phyloP scores from a whole-genome alignment of 139 green algal species.

The Coelastrella sp. region DNA sequence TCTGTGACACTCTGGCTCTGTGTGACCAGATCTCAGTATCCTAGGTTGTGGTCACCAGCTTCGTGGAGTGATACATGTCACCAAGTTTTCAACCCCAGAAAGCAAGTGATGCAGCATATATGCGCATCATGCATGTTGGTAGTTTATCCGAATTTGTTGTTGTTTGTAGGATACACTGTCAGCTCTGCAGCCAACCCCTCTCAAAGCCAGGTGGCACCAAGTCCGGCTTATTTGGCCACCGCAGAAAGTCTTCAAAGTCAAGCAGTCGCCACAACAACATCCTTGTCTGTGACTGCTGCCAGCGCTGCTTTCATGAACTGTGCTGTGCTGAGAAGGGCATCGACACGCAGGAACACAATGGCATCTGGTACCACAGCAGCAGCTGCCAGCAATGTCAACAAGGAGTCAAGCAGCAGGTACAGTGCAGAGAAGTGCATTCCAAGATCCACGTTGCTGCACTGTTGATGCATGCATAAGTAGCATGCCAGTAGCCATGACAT shows the following conservation, averaged over 20 bases:
- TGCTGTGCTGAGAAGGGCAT: slow-evolving; percentile 29
- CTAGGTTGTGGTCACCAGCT: no score
- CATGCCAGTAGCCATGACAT: not conserved
- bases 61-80: no score
- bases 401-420: slow-evolving; percentile 22
- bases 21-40: no score
- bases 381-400: slow-evolving; percentile 20
- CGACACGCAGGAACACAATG: not conserved
- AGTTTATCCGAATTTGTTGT: not conserved
- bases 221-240: not conserved
- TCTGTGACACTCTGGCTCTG: no score
- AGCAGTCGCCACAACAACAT: not conserved
- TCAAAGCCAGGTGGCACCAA: not conserved
- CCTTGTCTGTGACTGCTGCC: slow-evolving; percentile 41
- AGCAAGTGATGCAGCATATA: not conserved
- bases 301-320: slow-evolving; percentile 28
- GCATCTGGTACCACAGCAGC: slow-evolving; percentile 25
- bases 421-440: not conserved
- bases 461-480: not conserved
- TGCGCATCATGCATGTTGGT: not conserved
- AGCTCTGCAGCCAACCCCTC: slow-evolving; percentile 19
- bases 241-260: not conserved
- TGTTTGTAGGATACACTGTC: slow-evolving; percentile 42
- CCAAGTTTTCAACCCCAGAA: not conserved
- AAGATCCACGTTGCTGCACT: not conserved